phyloP scores from a whole-genome alignment of 495 filamentous ascomycete species.

The Hypoxylon subgilvum region DNA sequence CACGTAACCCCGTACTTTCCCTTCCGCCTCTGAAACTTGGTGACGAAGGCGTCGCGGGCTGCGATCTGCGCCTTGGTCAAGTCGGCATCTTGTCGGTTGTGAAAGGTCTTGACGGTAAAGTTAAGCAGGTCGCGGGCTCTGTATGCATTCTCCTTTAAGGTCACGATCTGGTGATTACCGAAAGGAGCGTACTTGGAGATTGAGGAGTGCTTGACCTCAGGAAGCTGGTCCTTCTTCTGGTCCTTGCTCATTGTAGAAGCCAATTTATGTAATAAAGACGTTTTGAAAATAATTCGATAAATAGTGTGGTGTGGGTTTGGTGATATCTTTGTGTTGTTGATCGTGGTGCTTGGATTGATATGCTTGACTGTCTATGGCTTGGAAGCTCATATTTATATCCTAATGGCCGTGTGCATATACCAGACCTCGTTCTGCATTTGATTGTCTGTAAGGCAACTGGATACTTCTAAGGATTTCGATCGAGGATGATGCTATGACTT shows the following conservation, averaged over 20 bases:
- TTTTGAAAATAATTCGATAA: no score
- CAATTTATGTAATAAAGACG: no score
- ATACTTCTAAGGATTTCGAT: constrained; percentile 1
- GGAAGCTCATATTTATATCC: no score
- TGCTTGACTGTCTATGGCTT: no score
- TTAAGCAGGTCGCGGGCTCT: constrained; percentile 21
- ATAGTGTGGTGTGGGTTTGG: no score
- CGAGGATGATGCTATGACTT: no score
- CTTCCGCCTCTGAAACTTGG: background rate
- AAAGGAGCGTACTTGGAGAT: constrained; percentile 22
- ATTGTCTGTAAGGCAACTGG: background rate
- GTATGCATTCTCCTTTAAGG: background rate
- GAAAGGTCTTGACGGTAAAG: constrained; percentile 12
- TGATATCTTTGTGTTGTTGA: no score
- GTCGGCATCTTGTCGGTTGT: background rate
- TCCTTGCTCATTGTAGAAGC: no score
- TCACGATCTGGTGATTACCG: background rate
- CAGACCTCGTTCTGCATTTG: background rate
- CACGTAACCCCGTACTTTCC: background rate
- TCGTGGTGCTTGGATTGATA: no score
- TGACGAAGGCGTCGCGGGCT: background rate
- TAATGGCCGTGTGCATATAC: no score
- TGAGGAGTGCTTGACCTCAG: background rate
- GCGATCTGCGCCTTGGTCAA: constrained; percentile 1
- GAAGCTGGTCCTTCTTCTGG: background rate